phyloP scores from a whole-genome alignment of 352 stramenopile species.

The Globisporangium abappressorium region DNA sequence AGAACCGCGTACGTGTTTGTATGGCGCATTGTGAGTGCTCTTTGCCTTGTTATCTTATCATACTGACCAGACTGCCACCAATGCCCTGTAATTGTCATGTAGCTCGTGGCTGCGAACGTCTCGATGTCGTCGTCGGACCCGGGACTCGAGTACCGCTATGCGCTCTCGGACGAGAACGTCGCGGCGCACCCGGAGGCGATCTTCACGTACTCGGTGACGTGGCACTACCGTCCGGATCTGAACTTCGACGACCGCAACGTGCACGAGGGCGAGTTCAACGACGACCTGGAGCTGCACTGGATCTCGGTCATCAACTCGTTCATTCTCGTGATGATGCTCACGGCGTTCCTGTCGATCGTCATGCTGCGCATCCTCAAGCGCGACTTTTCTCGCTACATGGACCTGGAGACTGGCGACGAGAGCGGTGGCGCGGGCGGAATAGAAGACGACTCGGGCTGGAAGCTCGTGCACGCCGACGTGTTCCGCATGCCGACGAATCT shows the following conservation, averaged over 20 bases:
- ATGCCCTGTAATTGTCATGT: not conserved
- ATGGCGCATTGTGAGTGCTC: not conserved
- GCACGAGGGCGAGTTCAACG: conserved; percentile 55
- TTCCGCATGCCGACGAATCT: conserved; percentile 95
- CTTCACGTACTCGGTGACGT: conserved; percentile 97
- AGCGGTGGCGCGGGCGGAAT: conserved; percentile 72
- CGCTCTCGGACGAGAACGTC: conserved; percentile 43
- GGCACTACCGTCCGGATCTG: conserved; percentile 85
- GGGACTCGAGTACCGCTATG: conserved; percentile 58
- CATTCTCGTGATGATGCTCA: conserved; percentile 97
- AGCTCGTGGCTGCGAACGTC: conserved; percentile 77
- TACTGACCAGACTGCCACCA: not conserved
- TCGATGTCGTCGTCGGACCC: conserved; percentile 54
- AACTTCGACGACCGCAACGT: conserved; percentile 90
- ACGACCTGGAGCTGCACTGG: conserved; percentile 94
- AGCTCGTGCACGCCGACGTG: conserved; percentile 99
- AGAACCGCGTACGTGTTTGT: conserved; percentile 48
- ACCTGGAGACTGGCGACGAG: conserved; percentile 89
- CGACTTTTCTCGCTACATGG: conserved; percentile 97
- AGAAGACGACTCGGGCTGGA: conserved; percentile 99
- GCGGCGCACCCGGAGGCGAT: conserved; percentile 42
- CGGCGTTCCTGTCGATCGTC: conserved; percentile 95
- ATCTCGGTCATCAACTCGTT: conserved; percentile 99
- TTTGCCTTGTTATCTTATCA: not conserved
- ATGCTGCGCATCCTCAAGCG: conserved; percentile 97